These are phyloP conservation scores for Mucuna pruriens DNA, from an alignment of 306 rosid species.

Conservation along the genomic window DNA sequence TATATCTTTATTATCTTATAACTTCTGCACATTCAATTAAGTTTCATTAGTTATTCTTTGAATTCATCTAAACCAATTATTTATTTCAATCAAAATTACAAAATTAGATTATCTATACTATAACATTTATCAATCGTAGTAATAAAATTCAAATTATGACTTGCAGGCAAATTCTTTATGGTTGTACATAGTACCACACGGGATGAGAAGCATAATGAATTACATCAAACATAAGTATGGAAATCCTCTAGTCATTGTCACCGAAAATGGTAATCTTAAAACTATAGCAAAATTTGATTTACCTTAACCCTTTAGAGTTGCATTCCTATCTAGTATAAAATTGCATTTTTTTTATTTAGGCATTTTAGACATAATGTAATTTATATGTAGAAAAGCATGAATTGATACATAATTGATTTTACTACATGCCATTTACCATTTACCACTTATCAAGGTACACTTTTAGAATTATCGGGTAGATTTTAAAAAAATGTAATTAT, in stretches of 20 bases:
- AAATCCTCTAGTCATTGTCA: slow-evolving; percentile 68
- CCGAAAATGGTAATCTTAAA: slow-evolving; percentile 76
- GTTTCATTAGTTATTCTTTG: background rate
- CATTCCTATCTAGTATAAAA: background rate
- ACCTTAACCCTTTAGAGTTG: background rate
- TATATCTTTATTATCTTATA: too few species aligned
- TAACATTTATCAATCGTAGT: background rate
- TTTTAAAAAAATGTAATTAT: too few species aligned
- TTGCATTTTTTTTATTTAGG: background rate
- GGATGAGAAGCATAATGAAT: slow-evolving; percentile 75
- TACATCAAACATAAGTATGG: slow-evolving; percentile 70
- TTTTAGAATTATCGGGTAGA: too few species aligned
- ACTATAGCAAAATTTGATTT: background rate
- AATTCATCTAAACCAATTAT: background rate
- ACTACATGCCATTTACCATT: too few species aligned
- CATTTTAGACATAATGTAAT: background rate
- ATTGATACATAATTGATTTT: background rate
- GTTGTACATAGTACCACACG: slow-evolving; percentile 82
- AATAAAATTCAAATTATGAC: slow-evolving; percentile 9
- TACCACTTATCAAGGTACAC: too few species aligned
- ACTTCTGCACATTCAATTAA: too few species aligned
- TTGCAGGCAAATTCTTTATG: slow-evolving; percentile 81
- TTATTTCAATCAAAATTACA: too few species aligned
- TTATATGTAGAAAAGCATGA: background rate
- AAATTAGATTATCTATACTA: too few species aligned